These are phyloP conservation scores for Tanacetum coccineum DNA, from an alignment of 129 eudicot genomes.

Conservation along the genomic window DNA sequence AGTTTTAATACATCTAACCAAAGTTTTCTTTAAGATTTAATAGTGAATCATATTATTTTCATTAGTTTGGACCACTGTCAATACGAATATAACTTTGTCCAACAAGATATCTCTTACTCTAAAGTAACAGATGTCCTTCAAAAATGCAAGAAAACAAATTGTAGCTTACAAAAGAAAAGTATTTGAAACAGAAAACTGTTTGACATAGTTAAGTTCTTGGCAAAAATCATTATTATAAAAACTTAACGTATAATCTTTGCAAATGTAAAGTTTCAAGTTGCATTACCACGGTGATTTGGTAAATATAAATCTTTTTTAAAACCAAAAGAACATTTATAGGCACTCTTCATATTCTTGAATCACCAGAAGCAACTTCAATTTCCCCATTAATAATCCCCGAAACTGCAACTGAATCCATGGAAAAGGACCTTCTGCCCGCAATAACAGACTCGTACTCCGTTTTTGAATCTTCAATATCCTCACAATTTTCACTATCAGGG, in stretches of 20 bases:
- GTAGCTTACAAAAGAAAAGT: not conserved
- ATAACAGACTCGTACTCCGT: slow-evolving; percentile 23
- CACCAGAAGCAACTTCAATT: slow-evolving; percentile 6
- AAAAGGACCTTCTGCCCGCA: slow-evolving; percentile 30
- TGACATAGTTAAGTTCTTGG: too few relatives aligned
- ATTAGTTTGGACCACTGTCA: too few relatives aligned
- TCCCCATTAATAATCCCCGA: slow-evolving; percentile 7
- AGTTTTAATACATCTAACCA: too few relatives aligned
- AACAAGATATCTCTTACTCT: too few relatives aligned
- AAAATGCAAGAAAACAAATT: not conserved
- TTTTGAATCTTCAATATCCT: slow-evolving; percentile 30
- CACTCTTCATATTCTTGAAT: slow-evolving; percentile 7
- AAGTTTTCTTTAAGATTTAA: too few relatives aligned
- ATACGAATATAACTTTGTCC: too few relatives aligned
- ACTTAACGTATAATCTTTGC: too few relatives aligned
- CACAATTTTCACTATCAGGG: slow-evolving; percentile 4
- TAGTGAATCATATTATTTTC: too few relatives aligned
- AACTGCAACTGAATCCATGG: slow-evolving; percentile 37
- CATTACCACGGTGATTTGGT: not conserved
- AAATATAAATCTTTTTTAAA: slow-evolving; percentile 1
- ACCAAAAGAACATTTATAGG: not conserved
- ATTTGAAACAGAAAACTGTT: not conserved
- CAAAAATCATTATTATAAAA: too few relatives aligned
- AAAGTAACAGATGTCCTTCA: too few relatives aligned
- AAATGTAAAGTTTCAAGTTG: not conserved